phyloP scores from a whole-genome alignment of 225 moss, liverwort and hornwort species.

The Polytrichum formosum region DNA sequence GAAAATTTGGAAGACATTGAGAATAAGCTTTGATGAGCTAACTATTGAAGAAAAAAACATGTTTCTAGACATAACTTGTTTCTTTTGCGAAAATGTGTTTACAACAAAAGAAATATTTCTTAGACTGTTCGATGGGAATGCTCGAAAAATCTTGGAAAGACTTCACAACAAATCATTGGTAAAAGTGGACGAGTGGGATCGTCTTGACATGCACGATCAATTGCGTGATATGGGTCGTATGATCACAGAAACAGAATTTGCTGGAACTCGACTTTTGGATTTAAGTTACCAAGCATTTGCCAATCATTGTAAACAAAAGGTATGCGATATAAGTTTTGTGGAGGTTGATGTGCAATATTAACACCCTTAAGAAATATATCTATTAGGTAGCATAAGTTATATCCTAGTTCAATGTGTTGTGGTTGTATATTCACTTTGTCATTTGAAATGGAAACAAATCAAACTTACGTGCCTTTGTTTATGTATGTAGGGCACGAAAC shows the following conservation, averaged over 20 bases:
- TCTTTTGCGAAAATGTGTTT: background rate
- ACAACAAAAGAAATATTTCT: background rate
- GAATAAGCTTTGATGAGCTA: slow-evolving; percentile 10
- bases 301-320: background rate
- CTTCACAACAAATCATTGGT: slow-evolving; percentile 3
- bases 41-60: background rate
- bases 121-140: background rate
- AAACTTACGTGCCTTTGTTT: no score
- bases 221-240: no score
- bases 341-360: background rate
- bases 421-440: background rate
- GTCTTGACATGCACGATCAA: slow-evolving; percentile 3
- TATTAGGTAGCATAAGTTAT: no score
- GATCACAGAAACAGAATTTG: background rate
- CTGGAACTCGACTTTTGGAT: background rate
- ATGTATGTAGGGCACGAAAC: no score
- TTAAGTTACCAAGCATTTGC: background rate
- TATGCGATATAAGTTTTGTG: background rate
- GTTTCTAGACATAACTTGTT: slow-evolving; percentile 5
- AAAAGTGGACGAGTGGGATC: background rate
- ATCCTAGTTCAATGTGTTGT: no score
- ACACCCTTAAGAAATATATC: no score
- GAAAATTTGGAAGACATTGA: slow-evolving; percentile 5
- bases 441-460: no score
- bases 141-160: background rate